Percentiles rank a stretch among this genome's conserved stretches.
Conservation (phyloP, 305 asterid genomes). For the Rubia tinctorum region DNA sequence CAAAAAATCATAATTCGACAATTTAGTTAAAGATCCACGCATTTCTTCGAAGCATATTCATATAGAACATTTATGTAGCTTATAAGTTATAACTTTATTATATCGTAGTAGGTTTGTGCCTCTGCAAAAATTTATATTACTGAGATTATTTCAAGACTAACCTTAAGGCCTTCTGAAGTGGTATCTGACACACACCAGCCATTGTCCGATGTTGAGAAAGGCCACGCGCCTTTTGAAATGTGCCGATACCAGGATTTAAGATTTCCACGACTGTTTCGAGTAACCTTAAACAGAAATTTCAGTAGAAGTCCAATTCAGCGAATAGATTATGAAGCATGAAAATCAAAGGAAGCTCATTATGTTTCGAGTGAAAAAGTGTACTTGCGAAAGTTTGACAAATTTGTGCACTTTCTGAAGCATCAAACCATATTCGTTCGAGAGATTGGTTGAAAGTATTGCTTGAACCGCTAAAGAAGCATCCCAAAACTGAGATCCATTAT, state of each 20-base stretch:
- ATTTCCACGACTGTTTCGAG: slow-evolving; percentile 65
- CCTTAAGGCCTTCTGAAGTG: slow-evolving; percentile 79
- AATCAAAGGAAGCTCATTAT: background rate
- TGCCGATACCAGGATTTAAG: slow-evolving; percentile 76
- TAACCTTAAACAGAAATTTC: background rate
- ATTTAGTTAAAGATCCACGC: too few relatives aligned
- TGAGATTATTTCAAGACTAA: background rate
- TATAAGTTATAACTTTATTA: too few relatives aligned
- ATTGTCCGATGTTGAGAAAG: slow-evolving; percentile 91
- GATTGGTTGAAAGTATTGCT: slow-evolving; percentile 68
- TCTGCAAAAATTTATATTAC: too few relatives aligned
- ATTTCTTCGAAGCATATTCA: too few relatives aligned
- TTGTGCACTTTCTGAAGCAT: slow-evolving; percentile 64
- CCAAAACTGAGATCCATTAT: slow-evolving; percentile 94
- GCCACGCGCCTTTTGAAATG: slow-evolving; percentile 97
- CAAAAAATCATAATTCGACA: too few relatives aligned
- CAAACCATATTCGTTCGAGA: slow-evolving; percentile 62
- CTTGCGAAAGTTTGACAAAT: slow-evolving; percentile 70
- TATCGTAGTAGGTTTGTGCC: too few relatives aligned
- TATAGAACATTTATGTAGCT: too few relatives aligned
- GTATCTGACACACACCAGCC: slow-evolving; percentile 97
- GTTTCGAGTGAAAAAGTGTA: slow-evolving; percentile 12
- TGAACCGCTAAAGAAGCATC: slow-evolving; percentile 77
- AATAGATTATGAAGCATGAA: background rate
- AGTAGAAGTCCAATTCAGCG: background rate